Conservation (phyloP, 768 basidiomycete genomes). For the Russula griseocarnosa region DNA sequence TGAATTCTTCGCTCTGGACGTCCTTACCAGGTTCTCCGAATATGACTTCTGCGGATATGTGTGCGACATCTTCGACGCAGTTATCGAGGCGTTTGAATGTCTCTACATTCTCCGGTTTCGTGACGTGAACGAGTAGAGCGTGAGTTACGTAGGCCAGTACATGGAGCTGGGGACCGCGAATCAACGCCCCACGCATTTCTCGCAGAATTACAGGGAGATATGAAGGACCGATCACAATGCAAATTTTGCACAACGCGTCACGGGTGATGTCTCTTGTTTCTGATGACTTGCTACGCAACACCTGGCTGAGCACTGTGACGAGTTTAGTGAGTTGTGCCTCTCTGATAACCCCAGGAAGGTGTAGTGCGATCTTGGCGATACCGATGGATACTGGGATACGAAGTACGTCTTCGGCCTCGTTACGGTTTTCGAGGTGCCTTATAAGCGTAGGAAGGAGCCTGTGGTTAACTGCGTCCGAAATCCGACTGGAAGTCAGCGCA, state of each 20-base stretch:
- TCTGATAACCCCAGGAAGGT: conserved; percentile 62
- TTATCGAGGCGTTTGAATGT: conserved; percentile 65
- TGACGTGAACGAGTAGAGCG: conserved; percentile 76
- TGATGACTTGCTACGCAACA: conserved; percentile 88
- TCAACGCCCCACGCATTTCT: conserved; percentile 78
- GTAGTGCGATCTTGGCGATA: conserved; percentile 76
- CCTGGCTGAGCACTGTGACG: conserved; percentile 82
- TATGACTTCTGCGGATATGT: conserved; percentile 82
- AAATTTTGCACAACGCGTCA: conserved; percentile 79
- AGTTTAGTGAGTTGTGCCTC: conserved; percentile 70
- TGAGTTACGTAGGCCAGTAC: conserved; percentile 84
- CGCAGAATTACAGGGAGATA: conserved; percentile 71
- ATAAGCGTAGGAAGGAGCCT: conserved; percentile 78
- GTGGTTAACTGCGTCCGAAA: conserved; percentile 71
- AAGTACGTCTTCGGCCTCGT: conserved; percentile 75
- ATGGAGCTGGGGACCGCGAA: conserved; percentile 92
- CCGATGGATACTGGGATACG: conserved; percentile 88
- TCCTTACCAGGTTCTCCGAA: conserved; percentile 94
- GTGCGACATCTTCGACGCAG: conserved; percentile 72
- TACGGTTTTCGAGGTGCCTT: conserved; percentile 74
- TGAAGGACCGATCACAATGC: conserved; percentile 61
- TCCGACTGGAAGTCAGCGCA: conserved; percentile 34
- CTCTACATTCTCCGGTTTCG: conserved; percentile 51
- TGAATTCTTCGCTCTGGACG: conserved; percentile 83
- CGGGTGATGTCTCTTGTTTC: conserved; percentile 86